Conservation (phyloP, 2,329 filamentous ascomycete species). For the Trichoderma brevicompactum region DNA sequence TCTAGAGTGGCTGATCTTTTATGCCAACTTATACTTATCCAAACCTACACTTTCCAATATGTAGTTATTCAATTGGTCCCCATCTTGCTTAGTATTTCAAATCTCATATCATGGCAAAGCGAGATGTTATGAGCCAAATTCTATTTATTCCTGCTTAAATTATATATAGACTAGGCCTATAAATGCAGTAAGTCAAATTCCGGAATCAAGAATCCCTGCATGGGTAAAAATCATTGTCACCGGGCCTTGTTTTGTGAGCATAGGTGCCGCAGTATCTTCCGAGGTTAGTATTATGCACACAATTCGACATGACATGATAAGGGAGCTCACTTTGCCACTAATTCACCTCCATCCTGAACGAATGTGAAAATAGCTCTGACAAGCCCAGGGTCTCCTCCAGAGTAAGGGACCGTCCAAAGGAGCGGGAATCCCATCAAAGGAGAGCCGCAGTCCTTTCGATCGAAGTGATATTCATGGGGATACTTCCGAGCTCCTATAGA, state of each 20-base stretch:
- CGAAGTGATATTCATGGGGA: neutral
- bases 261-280: slow-evolving; percentile 13
- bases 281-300: neutral
- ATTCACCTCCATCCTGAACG: neutral
- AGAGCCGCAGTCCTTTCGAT: neutral
- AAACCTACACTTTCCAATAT: no score
- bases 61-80: neutral
- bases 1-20: slow-evolving; percentile 18
- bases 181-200: neutral
- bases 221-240: neutral
- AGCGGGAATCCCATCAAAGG: slow-evolving; percentile 3
- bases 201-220: neutral
- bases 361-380: slow-evolving; percentile 4
- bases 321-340: neutral
- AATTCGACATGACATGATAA: no score
- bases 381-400: slow-evolving; percentile 7
- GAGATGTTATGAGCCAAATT: neutral
- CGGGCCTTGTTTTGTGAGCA: neutral
- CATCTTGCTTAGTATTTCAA: no score
- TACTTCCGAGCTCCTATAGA: neutral
- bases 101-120: no score
- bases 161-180: no score
- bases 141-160: no score
- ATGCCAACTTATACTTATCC: neutral
- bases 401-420: neutral